These are phyloP conservation scores for Hortaea sp. DNA, from an alignment of 2,329 filamentous ascomycete species.

Conservation along the genomic window DNA sequence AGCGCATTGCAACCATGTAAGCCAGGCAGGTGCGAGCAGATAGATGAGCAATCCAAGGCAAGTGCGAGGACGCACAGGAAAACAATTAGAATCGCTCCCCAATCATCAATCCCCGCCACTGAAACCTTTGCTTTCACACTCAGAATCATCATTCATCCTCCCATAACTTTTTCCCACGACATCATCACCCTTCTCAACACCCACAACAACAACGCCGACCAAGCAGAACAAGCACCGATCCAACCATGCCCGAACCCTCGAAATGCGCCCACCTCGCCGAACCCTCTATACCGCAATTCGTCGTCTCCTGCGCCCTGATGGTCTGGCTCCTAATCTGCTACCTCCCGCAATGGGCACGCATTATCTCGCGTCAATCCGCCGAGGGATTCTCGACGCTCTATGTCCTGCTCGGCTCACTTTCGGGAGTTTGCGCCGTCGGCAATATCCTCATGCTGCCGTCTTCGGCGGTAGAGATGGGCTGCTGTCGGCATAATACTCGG, in stretches of 20 bases:
- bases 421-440: slow-evolving; percentile 73
- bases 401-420: slow-evolving; percentile 77
- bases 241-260: slow-evolving; percentile 2
- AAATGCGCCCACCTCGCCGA: slow-evolving; percentile 8
- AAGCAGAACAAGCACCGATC: not conserved
- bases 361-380: slow-evolving; percentile 71
- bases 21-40: too few relatives aligned
- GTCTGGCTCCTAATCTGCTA: slow-evolving; percentile 83
- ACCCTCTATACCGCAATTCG: slow-evolving; percentile 11
- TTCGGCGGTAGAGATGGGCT: slow-evolving; percentile 69
- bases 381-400: slow-evolving; percentile 91
- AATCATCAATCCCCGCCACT: too few relatives aligned
- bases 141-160: too few relatives aligned
- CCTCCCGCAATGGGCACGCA: slow-evolving; percentile 81
- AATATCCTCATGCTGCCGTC: slow-evolving; percentile 77
- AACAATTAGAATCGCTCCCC: too few relatives aligned
- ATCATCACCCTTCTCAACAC: too few relatives aligned
- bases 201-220: too few relatives aligned
- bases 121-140: too few relatives aligned
- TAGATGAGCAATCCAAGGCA: too few relatives aligned
- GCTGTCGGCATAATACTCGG: slow-evolving; percentile 67
- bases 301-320: slow-evolving; percentile 51
- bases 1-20: too few relatives aligned
- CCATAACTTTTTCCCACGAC: too few relatives aligned
- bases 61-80: too few relatives aligned